Percentiles rank a stretch among this genome's conserved stretches.
Conservation (phyloP, 2,329 filamentous ascomycete genomes). For the Proliferodiscus dingleyae region DNA sequence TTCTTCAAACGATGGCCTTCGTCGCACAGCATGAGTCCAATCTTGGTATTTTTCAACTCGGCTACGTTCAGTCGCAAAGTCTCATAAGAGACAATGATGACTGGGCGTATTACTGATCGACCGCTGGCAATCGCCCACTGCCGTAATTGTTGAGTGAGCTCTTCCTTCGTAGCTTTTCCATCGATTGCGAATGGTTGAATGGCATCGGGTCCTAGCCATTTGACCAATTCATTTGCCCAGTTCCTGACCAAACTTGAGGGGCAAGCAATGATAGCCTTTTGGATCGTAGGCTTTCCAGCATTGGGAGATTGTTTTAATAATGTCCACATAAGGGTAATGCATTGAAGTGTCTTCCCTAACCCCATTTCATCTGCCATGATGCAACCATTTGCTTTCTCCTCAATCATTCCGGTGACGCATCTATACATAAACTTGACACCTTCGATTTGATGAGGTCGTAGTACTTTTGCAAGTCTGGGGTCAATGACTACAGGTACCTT, state of each 20-base stretch:
- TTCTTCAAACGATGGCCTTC: conserved; percentile 97
- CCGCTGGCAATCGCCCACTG: conserved; percentile 94
- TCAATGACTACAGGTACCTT: conserved; percentile 98
- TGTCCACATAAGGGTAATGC: conserved; percentile 95
- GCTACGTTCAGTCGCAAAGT: conserved; percentile 88
- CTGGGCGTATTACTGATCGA: conserved; percentile 82
- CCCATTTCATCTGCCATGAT: conserved; percentile 99
- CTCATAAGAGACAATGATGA: conserved; percentile 97
- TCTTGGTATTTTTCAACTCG: conserved; percentile 82
- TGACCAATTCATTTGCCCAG: conserved; percentile 94
- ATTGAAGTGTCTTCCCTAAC: conserved; percentile 93
- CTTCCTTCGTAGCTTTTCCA: conserved; percentile 92
- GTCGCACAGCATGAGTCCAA: conserved; percentile 90
- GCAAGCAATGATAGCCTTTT: conserved; percentile 95
- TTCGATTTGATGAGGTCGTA: conserved; percentile 95
- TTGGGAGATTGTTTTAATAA: conserved; percentile 92
- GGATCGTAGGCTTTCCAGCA: conserved; percentile 87
- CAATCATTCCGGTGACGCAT: conserved; percentile 92
- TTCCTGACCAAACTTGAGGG: conserved; percentile 95
- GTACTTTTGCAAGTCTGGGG: conserved; percentile 78
- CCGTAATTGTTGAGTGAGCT: conserved; percentile 80
- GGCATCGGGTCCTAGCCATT: conserved; percentile 92
- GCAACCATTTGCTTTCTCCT: conserved; percentile 88
- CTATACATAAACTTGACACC: conserved; percentile 97
- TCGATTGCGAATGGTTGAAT: conserved; percentile 93